Base-by-base conservation (phyloP, 331 rosid species). In the Arachis monticola region DNA sequence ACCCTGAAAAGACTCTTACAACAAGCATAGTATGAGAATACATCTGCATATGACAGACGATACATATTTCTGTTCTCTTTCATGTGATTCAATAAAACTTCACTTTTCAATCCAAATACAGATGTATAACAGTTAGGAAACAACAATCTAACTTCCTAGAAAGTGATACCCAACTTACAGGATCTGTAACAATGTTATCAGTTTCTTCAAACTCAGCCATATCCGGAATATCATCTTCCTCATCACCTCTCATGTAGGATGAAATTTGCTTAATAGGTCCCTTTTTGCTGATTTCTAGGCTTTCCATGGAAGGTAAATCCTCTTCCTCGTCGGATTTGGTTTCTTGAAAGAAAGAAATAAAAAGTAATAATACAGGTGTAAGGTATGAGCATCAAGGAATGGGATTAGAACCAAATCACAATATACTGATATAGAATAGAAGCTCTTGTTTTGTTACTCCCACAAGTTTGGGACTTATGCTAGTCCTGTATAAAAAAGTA, bases 201-300 rank as follows among this genome's bases (percentile, higher is more conserved):
- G 84, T 67, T 71, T 91, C 98, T 69, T 88, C 92, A 82, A 74
- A 90, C 74, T 87, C 93, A 48, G 88, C 92, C 93, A 95, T 89
- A 81, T 95, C 97, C 10, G 99, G 99, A 63, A 95, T 88, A 83
- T 90, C 99, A 0, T 92, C 99, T 44, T 90, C 99, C 45, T 92
- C 97, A 6, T 87, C 93, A 32, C 78, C 90, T 64, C 96, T 93
- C 80, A 80, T 80, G 81, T 86, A 79, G 3, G 87, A 77, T 59
- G 89, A 81, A 30, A 71, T 79, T 6, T 84, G 88, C 76, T 81
- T 80, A 72, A 86, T 69, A 77, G 84, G 70, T 66, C 61, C 83
- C 47, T 62, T 86, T 83, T 80, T 80, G 85, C 92, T 88, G 77
- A 90, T 88, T 68, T 95, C 97, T 40, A 92, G 83, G 82, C 83